Conservation (phyloP, 805 yeast species). For the Wickerhamiella sorbophila region DNA sequence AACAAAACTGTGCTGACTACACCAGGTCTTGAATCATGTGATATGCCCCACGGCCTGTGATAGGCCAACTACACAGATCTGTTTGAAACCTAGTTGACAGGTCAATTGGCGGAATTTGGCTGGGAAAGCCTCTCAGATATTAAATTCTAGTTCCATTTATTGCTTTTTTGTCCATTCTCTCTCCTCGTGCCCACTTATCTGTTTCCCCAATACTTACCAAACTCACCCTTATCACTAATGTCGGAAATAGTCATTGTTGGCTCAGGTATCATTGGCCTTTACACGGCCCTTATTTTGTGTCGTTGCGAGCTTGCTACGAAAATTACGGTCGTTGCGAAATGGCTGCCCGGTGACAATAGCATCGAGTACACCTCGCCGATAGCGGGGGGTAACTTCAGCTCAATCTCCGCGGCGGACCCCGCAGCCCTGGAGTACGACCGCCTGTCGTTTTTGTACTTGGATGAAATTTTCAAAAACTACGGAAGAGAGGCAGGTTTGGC, state of each 20-base stretch:
- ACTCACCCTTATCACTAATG: neutral
- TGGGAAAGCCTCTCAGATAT: too few species aligned
- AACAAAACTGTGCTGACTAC: neutral
- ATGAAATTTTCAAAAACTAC: conserved; percentile 30
- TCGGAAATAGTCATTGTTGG: conserved; percentile 27
- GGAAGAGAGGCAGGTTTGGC: conserved; percentile 47
- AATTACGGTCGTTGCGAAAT: conserved; percentile 48
- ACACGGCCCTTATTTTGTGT: conserved; percentile 40
- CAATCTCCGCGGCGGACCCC: conserved; percentile 45
- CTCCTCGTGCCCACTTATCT: too few species aligned
- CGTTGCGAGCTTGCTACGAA: conserved; percentile 28
- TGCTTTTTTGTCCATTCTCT: too few species aligned
- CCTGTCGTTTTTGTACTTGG: conserved; percentile 39
- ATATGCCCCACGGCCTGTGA: too few species aligned
- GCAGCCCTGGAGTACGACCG: conserved; percentile 39
- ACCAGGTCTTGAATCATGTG: neutral
- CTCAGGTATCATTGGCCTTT: conserved; percentile 54
- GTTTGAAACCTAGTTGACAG: too few species aligned
- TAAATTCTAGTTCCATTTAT: too few species aligned
- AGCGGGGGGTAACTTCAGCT: conserved; percentile 56
- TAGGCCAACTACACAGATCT: too few species aligned
- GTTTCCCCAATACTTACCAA: too few species aligned
- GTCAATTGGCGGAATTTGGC: too few species aligned
- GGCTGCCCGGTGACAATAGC: conserved; percentile 66
- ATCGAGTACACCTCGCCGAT: conserved; percentile 65